Evolutionary conservation across 768 basidiomycete species (phyloP).

Genomic region (Rhizopogon vinicolor): DNA sequence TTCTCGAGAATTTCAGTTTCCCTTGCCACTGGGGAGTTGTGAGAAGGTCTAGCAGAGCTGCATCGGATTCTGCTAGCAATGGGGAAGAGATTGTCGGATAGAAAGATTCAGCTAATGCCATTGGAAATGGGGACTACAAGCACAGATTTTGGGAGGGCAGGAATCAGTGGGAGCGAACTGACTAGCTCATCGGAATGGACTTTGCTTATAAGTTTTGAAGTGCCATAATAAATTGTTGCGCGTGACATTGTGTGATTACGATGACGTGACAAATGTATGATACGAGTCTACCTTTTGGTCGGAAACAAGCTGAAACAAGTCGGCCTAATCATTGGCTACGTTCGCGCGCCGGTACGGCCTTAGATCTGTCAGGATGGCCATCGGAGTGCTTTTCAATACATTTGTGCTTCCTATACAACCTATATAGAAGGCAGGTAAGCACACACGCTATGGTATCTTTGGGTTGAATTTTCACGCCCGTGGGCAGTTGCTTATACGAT

Average conservation of each 20-base stretch:
- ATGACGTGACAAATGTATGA: neutral
- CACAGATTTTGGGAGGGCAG: neutral
- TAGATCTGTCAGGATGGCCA: too few relatives aligned
- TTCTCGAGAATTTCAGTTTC: constrained; percentile 39
- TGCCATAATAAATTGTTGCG: neutral
- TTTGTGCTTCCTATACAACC: neutral
- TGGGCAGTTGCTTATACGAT: neutral
- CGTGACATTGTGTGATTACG: neutral
- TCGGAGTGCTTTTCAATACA: too few relatives aligned
- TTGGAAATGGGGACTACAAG: constrained; percentile 1
- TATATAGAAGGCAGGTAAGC: neutral
- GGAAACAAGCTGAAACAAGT: neutral
- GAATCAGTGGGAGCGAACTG: neutral
- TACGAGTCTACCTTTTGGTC: neutral
- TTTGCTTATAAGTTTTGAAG: constrained; percentile 4
- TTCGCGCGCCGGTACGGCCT: too few relatives aligned
- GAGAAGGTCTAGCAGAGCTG: constrained; percentile 62
- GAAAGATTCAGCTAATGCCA: constrained; percentile 25
- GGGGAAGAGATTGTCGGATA: constrained; percentile 20
- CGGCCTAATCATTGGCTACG: too few relatives aligned
- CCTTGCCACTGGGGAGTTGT: constrained; percentile 47
- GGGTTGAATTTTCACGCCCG: neutral
- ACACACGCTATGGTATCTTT: neutral
- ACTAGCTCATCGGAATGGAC: neutral
- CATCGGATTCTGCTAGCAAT: constrained; percentile 39